A percentile compares a stretch with the other conserved stretches of the same genome.
Conservation (phyloP, 139 green algal species). For the Chlamydomonas sp. region DNA sequence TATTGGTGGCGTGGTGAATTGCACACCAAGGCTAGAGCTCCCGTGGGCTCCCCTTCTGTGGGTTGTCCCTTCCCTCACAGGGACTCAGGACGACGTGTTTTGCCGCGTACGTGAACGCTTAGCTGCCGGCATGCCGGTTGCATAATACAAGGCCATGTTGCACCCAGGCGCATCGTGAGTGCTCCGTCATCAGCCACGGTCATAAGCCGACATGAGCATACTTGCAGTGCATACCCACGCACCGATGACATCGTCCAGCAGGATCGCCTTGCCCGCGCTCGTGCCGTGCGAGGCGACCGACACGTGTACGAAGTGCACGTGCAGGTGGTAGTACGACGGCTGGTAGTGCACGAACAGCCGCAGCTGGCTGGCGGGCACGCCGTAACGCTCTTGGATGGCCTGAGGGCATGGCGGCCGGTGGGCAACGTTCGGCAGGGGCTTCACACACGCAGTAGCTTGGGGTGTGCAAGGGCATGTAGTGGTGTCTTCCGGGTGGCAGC, state of each 20-base stretch:
- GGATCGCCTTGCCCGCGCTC: conserved; percentile 55
- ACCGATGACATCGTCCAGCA: conserved; percentile 72
- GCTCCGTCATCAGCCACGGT: not conserved
- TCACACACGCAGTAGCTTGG: too few species aligned
- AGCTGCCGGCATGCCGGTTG: not conserved
- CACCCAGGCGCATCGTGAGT: not conserved
- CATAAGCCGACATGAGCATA: not conserved
- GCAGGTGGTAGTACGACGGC: conserved; percentile 67
- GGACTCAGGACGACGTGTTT: not conserved
- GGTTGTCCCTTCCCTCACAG: not conserved
- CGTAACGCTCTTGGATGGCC: conserved; percentile 55
- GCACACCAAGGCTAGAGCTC: too few species aligned
- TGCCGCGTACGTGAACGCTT: not conserved
- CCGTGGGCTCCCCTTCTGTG: too few species aligned
- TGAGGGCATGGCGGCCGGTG: conserved; percentile 14
- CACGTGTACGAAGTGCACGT: conserved; percentile 56
- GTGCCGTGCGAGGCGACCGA: not conserved
- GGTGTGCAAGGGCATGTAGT: too few species aligned
- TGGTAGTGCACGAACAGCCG: conserved; percentile 66
- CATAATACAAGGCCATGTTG: not conserved
- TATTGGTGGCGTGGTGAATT: too few species aligned
- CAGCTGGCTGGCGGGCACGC: conserved; percentile 40
- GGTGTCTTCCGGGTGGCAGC: too few species aligned
- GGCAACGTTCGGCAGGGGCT: not conserved
- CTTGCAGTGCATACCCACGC: not conserved